Conservation (phyloP, 306 rosid species). For the Quercus wislizeni region DNA sequence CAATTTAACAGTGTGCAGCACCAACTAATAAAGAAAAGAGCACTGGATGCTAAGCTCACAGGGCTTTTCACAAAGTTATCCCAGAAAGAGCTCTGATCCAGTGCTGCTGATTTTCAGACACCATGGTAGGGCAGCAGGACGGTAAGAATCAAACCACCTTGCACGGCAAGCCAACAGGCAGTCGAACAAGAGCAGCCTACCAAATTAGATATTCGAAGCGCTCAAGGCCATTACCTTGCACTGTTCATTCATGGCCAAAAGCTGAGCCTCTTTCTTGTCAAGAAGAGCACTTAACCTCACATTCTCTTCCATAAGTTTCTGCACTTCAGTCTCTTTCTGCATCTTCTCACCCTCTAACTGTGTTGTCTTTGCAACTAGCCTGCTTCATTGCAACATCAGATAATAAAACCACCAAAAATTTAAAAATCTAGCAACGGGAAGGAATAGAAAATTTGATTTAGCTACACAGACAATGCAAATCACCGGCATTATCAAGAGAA, state of each 20-base stretch:
- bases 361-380: slow-evolving; percentile 86
- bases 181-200: background rate
- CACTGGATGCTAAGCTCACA: slow-evolving; percentile 36
- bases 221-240: slow-evolving; percentile 99
- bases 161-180: slow-evolving; percentile 16
- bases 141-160: slow-evolving; percentile 17
- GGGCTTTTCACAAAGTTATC: slow-evolving; percentile 31
- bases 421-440: background rate
- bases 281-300: slow-evolving; percentile 86
- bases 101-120: slow-evolving; percentile 18
- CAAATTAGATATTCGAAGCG: slow-evolving; percentile 61
- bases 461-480: background rate
- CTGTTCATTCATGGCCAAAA: slow-evolving; percentile 92
- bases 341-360: slow-evolving; percentile 93
- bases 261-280: slow-evolving; percentile 99
- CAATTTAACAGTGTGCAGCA: slow-evolving; percentile 14
- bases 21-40: slow-evolving; percentile 15
- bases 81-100: slow-evolving; percentile 22
- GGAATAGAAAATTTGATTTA: background rate
- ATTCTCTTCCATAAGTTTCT: slow-evolving; percentile 95
- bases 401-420: slow-evolving; percentile 9
- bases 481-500: background rate
- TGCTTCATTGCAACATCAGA: slow-evolving; percentile 37
- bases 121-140: slow-evolving; percentile 10
- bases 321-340: slow-evolving; percentile 97